Evolutionary conservation across 2,329 filamentous ascomycete species (phyloP).

Genomic region (Xylariaceae sp.): DNA sequence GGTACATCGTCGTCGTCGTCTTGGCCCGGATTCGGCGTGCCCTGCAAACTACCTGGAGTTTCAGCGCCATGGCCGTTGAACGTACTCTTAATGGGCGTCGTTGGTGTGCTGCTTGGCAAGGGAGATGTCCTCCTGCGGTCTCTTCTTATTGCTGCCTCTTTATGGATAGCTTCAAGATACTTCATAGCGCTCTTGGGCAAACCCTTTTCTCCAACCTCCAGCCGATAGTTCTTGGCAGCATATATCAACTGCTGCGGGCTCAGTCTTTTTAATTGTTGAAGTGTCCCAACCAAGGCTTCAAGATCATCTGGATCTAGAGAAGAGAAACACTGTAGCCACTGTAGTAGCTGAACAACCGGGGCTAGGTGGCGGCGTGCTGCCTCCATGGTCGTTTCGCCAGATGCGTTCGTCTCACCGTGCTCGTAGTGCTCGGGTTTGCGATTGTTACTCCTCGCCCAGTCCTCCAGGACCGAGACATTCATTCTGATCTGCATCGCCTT

Average conservation of each 20-base stretch:
- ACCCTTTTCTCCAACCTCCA: slow-evolving; percentile 93
- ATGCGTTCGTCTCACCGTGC: slow-evolving; percentile 81
- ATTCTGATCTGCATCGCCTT: slow-evolving; percentile 99
- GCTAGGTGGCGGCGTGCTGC: slow-evolving; percentile 81
- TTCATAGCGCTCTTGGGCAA: slow-evolving; percentile 86
- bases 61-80: slow-evolving; percentile 49
- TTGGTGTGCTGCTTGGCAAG: slow-evolving; percentile 39
- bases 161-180: slow-evolving; percentile 79
- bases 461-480: slow-evolving; percentile 94
- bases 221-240: slow-evolving; percentile 87
- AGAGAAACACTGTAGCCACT: slow-evolving; percentile 98
- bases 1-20: slow-evolving; percentile 72
- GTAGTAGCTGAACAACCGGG: slow-evolving; percentile 88
- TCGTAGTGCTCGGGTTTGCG: slow-evolving; percentile 95
- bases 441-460: slow-evolving; percentile 94
- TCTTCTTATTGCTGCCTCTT: slow-evolving; percentile 66
- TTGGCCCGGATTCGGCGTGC: slow-evolving; percentile 45
- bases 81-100: slow-evolving; percentile 41
- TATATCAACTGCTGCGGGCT: slow-evolving; percentile 89
- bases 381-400: slow-evolving; percentile 85
- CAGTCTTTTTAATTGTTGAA: slow-evolving; percentile 84
- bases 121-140: slow-evolving; percentile 55
- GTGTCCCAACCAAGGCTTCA: slow-evolving; percentile 82
- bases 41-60: slow-evolving; percentile 45
- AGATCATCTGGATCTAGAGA: slow-evolving; percentile 83